Percentiles rank a stretch among this genome's conserved stretches.
These are phyloP conservation scores for Didymella segeticola DNA, from an alignment of 2,329 filamentous ascomycete species.

Conservation along the genomic window DNA sequence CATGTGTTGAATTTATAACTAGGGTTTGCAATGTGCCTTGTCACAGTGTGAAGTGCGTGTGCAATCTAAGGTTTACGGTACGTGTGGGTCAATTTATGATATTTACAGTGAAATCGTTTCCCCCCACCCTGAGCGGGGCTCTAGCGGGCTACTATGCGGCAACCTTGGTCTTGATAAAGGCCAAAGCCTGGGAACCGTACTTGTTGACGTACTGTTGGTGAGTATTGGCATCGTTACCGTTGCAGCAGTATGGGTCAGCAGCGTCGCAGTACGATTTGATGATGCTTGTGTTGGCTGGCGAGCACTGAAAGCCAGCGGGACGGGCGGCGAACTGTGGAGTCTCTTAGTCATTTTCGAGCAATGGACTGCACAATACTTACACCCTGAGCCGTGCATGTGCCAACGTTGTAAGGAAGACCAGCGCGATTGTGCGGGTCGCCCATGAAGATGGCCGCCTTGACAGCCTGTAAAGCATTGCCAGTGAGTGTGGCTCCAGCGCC, in stretches of 20 bases:
- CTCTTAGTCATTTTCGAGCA: conserved; percentile 2
- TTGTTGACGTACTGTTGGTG: conserved; percentile 68
- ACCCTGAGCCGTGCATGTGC: conserved; percentile 64
- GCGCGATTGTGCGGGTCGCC: conserved; percentile 66
- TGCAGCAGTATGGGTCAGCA: conserved; percentile 71
- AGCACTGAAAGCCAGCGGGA: conserved; percentile 63
- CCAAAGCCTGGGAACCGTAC: conserved; percentile 65
- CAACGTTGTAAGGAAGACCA: conserved; percentile 66
- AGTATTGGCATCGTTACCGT: conserved; percentile 64
- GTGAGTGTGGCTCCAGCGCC: conserved; percentile 58
- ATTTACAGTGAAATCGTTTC: conserved; percentile 10
- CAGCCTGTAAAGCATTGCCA: conserved; percentile 58
- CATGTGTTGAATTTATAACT: not conserved
- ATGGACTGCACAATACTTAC: conserved; percentile 53
- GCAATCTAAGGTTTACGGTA: too few species aligned
- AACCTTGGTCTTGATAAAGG: conserved; percentile 65
- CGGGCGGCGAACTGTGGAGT: conserved; percentile 64
- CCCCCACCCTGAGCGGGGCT: not conserved
- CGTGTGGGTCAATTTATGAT: conserved; percentile 1
- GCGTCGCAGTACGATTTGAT: conserved; percentile 72
- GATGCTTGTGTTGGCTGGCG: conserved; percentile 58
- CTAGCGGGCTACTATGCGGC: conserved; percentile 32
- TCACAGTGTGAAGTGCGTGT: not conserved
- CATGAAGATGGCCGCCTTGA: conserved; percentile 71
- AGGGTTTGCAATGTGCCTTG: not conserved